Evolutionary conservation across 129 eudicot species (phyloP).

Genomic region (Helianthus tuberosus): DNA sequence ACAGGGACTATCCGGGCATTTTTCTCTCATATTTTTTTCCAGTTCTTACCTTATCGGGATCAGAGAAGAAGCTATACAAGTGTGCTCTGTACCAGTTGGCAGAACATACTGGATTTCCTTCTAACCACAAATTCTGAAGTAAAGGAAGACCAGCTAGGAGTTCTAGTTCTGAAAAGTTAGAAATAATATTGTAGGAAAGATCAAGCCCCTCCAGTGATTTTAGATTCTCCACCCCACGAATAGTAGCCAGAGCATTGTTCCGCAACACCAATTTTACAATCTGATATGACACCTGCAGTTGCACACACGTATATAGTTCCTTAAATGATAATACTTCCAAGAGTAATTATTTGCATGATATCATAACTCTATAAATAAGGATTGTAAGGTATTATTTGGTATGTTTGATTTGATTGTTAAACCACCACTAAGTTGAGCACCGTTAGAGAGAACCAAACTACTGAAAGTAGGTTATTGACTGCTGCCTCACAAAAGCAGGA

Average conservation of each 20-base stretch:
- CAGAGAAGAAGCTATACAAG: conserved; percentile 73
- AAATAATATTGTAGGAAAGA: conserved; percentile 86
- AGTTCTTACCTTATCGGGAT: conserved; percentile 65
- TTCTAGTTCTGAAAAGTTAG: conserved; percentile 74
- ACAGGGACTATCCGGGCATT: too few species aligned
- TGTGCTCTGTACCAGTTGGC: conserved; percentile 90
- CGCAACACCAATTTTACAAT: conserved; percentile 87
- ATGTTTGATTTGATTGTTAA: background rate
- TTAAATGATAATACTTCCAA: conserved; percentile 1
- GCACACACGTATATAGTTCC: conserved; percentile 24
- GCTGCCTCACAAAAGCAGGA: background rate
- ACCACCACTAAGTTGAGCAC: background rate
- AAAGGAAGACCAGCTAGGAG: conserved; percentile 69
- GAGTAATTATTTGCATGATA: background rate
- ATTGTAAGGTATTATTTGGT: background rate
- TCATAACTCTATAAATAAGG: background rate
- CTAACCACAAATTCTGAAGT: conserved; percentile 74
- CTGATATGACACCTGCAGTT: conserved; percentile 63
- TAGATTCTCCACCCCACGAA: conserved; percentile 78
- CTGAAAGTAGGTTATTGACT: background rate
- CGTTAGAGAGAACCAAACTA: background rate
- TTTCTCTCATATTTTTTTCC: background rate
- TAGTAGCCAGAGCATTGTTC: conserved; percentile 80
- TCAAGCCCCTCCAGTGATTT: conserved; percentile 88
- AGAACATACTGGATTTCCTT: conserved; percentile 90